Base-by-base conservation (phyloP, 2,329 filamentous ascomycete genomes). In the Claviceps sp. region DNA sequence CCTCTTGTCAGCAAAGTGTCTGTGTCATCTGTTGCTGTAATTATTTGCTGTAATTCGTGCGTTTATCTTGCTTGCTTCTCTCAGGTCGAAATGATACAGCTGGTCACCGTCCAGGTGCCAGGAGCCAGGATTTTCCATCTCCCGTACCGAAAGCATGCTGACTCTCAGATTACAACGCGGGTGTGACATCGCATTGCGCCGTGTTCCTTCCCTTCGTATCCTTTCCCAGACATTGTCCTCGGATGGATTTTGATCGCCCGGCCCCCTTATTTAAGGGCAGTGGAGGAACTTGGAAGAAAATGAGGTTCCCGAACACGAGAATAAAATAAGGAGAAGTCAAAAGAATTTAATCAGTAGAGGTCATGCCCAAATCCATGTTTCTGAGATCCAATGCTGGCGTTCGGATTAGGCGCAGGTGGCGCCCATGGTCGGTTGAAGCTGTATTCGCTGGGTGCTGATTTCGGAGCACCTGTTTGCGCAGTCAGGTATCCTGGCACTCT, bases 401-500 rank as follows among this genome's bases (percentile, higher is more conserved):
- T 44, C 14, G 47, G 14, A 13, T 34, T 41, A 30, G 50, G 22
- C 17, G n/a, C 24, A 14, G 50, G 19, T 38, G 47, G 19, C 8
- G 19, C 70, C 54, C 76, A 69, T 5, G 72, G 70, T 53, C 73
- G 71, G 2, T 70, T 68, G 56, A 79, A 80, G 52, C 80, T 68
- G 57, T 78, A 80, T 51, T 80, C 77, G 50, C 71, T 71, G 0
- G 76, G 66, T 3, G 75, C 71, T 3, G 72, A 71, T 52, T 78
- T 76, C 1, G 76, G 76, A 2, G 76, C 74, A 58, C 73, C 77
- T 66, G 80, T 68, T 59, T 79, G 76, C 2, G 76, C 69, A 59
- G 76, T 73, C 13, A 71, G 70, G 60, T 77, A 78, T 51, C 78
- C 74, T 19, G n/a, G 30, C 7, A 64, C 65, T 34, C 67, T 64